These are phyloP conservation scores for Aureobasidium sp. DNA, from an alignment of 2,329 filamentous ascomycete genomes.

Conservation along the genomic window DNA sequence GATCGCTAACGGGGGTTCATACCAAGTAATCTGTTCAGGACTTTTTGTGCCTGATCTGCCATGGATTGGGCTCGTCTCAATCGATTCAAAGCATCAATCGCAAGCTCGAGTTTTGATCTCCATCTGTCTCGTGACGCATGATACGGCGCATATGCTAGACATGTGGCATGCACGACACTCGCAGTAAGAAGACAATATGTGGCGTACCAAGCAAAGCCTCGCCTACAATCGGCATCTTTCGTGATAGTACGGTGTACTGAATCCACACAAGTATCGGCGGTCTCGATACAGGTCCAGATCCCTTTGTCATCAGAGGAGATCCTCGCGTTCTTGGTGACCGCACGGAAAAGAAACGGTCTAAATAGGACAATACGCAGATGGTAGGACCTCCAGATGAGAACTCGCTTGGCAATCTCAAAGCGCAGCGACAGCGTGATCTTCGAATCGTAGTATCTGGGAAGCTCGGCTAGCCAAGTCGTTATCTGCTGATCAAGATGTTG, in stretches of 20 bases:
- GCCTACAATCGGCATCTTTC: neutral
- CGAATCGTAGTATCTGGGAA: neutral
- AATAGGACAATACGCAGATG: neutral
- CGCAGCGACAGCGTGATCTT: neutral
- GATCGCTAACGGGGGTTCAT: too few relatives aligned
- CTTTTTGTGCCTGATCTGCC: neutral
- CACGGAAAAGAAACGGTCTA: neutral
- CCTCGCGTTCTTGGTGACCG: neutral
- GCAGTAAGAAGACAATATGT: neutral
- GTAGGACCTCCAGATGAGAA: neutral
- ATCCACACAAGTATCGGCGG: neutral
- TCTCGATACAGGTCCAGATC: neutral
- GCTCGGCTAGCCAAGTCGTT: neutral
- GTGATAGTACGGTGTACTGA: neutral
- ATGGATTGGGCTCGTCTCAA: neutral
- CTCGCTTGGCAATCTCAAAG: neutral
- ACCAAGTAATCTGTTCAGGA: neutral
- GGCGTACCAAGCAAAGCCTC: neutral
- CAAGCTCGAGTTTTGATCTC: neutral
- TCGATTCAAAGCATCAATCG: neutral
- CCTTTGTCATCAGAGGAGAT: neutral
- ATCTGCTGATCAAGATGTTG: neutral
- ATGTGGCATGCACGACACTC: neutral
- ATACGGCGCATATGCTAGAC: neutral
- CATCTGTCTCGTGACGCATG: neutral